Evolutionary conservation across 2,329 filamentous ascomycete genomes (phyloP), one percentile per base, ranked within the genome.

Genomic region (Penicillium olsonii): DNA sequence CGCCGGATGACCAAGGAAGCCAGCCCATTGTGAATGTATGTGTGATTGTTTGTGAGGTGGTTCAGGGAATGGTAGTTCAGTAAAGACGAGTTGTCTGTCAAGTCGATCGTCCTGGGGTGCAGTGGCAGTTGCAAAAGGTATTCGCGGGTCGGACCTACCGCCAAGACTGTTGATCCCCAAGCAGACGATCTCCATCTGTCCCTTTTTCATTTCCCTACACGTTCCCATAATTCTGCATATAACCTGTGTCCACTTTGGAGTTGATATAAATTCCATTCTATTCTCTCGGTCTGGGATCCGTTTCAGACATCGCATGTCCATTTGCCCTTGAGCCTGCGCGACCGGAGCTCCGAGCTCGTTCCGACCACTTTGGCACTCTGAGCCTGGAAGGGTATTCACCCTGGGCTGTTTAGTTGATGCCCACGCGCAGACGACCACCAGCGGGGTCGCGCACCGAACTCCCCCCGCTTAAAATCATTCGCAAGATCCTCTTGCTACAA

Each of bases 391-490:
- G 22, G 29, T 22, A 31, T 12, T n/a, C 4, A 14, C 17, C 37
- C 37, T 42, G 44, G 20, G 29, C 44, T 31, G 43, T 26, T 24
- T 54, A 65, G 57, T 68, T 67, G 56, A 73, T 72, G 69, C 63
- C 66, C 60, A 65, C 68, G 60, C 75, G 75, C 60, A 81, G 84
- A 60, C 81, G 82, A 55, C 83, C 83, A 57, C 80, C 83, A 62
- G 81, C 84, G 43, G 84, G 85, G 68, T 82, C 84, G 50, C 79
- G 87, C 58, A 80, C 80, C 44, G 84, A 87, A 65, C 82, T 87
- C 44, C 80, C 84, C 37, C 85, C 85, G 38, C 75, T 84, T 52
- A 83, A 83, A 64, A 87, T 88, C 68, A 70, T 87, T 52, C 79
- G 78, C 40, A 85, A 87, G 69, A 88, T 88, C 62, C 55, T 83